Base-by-base conservation (phyloP, 2,329 filamentous ascomycete species). In the Stagonosporopsis tanaceti region DNA sequence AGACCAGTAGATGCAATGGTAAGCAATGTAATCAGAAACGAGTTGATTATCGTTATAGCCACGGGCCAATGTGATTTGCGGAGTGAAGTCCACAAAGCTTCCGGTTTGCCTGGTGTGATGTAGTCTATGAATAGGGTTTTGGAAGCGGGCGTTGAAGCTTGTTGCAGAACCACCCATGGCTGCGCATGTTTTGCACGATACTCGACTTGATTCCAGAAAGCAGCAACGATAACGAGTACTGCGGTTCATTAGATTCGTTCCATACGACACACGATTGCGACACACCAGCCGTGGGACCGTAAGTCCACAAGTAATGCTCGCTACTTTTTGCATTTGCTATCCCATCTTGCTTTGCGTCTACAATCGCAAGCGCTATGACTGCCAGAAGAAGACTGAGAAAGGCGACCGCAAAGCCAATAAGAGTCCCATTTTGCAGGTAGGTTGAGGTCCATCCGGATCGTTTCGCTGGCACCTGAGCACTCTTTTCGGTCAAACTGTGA, bases 61-160 rank as follows among this genome's bases (percentile, higher is more conserved):
- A 48, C 46, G 20, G 46, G 46, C 46, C 46, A 48, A 48, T 48
- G 46, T 9, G 35, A 40, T 15, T 24, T 30, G 22, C 46, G 37
- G 22, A 48, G n/a, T 11, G 46, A 48, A 40, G 35, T 22, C 20
- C 22, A 40, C 5, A 48, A 14, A 8, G 46, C 46, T 38, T 48
- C 46, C 8, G 35, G 46, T 32, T 28, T 39, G 2, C 46, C 46
- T 7, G 47, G 47, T 24, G 58, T 57, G 8, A 58, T 37, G 35
- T 61, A 61, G n/a, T 61, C 53, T 9, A 61, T 38, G 35, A 61
- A 45, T 2, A 61, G 41, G 12, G 24, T 61, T 12, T 58, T 42
- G 11, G 45, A 45, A 5, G 54, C 54, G 7, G 58, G 40, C 30
- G 38, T 47, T n/a, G 42, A 14, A 2, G 25, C 8, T 20, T 44